A percentile compares a stretch with the other conserved stretches of the same genome.
phyloP scores from a whole-genome alignment of 176 grass and related monocot genomes.

The Phragmites australis region DNA sequence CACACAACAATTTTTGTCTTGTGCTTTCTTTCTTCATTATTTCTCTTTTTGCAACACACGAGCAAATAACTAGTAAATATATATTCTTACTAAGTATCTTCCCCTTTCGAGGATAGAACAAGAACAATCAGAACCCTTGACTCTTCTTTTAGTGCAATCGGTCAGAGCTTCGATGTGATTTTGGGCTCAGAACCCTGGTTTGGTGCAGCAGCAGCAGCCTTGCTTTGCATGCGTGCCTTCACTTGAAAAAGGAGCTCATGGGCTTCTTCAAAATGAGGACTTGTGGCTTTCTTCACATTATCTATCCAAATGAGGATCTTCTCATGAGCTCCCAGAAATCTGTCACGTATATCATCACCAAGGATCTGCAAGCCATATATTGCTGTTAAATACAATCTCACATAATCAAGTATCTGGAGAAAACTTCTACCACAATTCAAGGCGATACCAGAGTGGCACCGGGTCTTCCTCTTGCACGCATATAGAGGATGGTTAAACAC shows the following conservation, averaged over 20 bases:
- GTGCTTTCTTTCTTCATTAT: too few species aligned
- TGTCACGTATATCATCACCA: constrained; percentile 45
- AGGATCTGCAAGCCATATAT: constrained; percentile 47
- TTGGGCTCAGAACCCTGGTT: constrained; percentile 24
- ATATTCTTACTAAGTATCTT: not conserved
- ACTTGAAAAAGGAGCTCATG: constrained; percentile 50
- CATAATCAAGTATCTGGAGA: not conserved
- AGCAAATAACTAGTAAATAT: too few species aligned
- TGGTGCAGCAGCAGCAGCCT: not conserved
- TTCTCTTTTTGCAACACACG: too few species aligned
- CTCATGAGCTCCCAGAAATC: constrained; percentile 50
- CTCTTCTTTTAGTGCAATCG: not conserved
- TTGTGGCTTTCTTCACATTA: constrained; percentile 79
- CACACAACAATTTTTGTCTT: too few species aligned
- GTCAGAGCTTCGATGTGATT: constrained; percentile 45
- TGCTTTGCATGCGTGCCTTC: constrained; percentile 43
- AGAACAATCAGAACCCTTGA: not conserved
- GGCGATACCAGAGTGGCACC: not conserved
- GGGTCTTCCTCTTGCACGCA: not conserved
- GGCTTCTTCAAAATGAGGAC: constrained; percentile 75
- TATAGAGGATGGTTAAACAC: not conserved
- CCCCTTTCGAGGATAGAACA: not conserved
- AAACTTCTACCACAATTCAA: not conserved
- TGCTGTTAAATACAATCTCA: constrained; percentile 3
- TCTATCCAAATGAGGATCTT: constrained; percentile 75